A percentile compares a stretch with the other conserved stretches of the same genome.
phyloP scores from a whole-genome alignment of 225 moss, liverwort and hornwort species.

The Ulota crispa region DNA sequence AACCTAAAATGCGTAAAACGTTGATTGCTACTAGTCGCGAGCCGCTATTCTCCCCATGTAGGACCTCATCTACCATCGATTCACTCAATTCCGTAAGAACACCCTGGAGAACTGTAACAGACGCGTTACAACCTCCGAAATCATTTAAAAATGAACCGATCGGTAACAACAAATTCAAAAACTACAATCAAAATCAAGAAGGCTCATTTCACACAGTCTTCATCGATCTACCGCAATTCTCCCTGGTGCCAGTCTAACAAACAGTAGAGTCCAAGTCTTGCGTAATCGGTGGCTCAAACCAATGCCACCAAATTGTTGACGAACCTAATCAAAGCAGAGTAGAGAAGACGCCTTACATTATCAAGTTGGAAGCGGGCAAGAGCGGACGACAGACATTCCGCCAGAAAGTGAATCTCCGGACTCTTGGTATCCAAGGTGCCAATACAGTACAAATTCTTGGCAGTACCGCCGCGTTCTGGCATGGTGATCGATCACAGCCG shows the following conservation, averaged over 20 bases:
- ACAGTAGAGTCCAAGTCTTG: neutral
- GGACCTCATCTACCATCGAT: neutral
- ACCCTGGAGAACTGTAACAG: neutral
- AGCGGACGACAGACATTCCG: constrained; percentile 60
- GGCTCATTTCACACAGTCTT: neutral
- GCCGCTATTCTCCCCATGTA: neutral
- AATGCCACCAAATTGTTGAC: neutral
- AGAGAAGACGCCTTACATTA: constrained; percentile 34
- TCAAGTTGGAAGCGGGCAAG: constrained; percentile 63
- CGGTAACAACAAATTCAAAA: neutral
- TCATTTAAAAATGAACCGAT: neutral
- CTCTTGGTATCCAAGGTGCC: constrained; percentile 92
- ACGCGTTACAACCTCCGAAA: neutral
- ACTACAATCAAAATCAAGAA: neutral
- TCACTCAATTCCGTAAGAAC: neutral
- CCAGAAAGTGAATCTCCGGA: constrained; percentile 69
- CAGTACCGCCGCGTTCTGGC: constrained; percentile 46
- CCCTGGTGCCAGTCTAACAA: neutral
- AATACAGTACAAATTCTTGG: constrained; percentile 76
- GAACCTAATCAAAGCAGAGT: neutral
- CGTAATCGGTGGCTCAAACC: neutral
- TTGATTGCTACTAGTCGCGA: neutral
- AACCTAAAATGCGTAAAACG: neutral
- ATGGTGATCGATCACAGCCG: constrained; percentile 33
- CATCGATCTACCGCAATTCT: neutral